A percentile compares a stretch with the other conserved stretches of the same genome.
These are phyloP conservation scores for Phytophthora multivora DNA, from an alignment of 352 stramenopile genomes.

Conservation along the genomic window DNA sequence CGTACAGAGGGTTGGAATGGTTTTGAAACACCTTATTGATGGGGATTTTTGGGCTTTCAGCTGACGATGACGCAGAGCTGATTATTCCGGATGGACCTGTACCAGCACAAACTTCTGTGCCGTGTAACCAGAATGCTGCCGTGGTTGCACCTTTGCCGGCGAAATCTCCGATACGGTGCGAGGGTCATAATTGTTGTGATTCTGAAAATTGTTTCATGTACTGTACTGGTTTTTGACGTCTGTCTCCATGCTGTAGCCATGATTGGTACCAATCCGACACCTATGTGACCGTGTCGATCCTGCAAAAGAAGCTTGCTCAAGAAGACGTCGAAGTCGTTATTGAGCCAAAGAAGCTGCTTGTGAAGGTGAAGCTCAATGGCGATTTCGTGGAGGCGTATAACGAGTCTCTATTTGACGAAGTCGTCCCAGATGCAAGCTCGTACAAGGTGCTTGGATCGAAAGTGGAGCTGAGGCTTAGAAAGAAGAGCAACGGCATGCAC, in stretches of 20 bases:
- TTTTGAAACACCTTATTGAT: not conserved
- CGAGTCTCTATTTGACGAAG: conserved; percentile 74
- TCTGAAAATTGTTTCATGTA: not conserved
- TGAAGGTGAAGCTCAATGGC: conserved; percentile 55
- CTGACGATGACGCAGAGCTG: conserved; percentile 28
- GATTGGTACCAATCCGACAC: conserved; percentile 89
- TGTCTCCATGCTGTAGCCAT: conserved; percentile 41
- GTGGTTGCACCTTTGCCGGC: conserved; percentile 18
- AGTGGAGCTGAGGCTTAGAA: conserved; percentile 86
- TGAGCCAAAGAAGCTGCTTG: conserved; percentile 52
- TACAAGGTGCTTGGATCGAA: conserved; percentile 72
- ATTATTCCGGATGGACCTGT: conserved; percentile 31
- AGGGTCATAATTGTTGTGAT: not conserved
- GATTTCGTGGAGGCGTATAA: conserved; percentile 65
- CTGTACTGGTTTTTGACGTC: no score
- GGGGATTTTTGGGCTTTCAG: conserved; percentile 9
- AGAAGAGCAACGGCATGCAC: conserved; percentile 54
- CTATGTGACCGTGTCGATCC: conserved; percentile 82
- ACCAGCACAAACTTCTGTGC: conserved; percentile 3
- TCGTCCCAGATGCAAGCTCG: conserved; percentile 58
- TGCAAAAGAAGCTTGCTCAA: conserved; percentile 79
- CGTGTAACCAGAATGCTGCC: conserved; percentile 28
- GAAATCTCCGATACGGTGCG: conserved; percentile 39
- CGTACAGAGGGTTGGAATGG: not conserved
- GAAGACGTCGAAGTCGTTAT: conserved; percentile 71